Evolutionary conservation across 257 asterid genomes (phyloP).

Genomic region (Scutellaria barbata): DNA sequence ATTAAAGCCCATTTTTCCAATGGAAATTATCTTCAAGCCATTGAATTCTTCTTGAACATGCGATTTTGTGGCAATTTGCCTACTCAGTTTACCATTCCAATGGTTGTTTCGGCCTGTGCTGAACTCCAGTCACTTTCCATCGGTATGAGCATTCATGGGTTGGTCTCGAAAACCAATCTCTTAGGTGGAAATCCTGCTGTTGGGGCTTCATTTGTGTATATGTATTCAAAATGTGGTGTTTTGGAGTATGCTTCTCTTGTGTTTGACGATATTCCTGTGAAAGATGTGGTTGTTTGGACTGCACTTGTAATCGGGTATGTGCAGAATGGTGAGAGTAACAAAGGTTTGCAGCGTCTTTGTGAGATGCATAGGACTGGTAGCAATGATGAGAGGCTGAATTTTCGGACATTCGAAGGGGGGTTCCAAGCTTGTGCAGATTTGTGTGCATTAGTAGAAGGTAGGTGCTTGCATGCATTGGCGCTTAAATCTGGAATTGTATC

Average conservation of each 20-base stretch:
- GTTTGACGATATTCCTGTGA: constrained; percentile 69
- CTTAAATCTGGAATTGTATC: constrained; percentile 57
- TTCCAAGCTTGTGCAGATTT: constrained; percentile 82
- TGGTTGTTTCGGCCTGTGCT: constrained; percentile 76
- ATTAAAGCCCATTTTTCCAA: constrained; percentile 75
- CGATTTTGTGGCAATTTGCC: constrained; percentile 45
- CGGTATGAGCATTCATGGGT: constrained; percentile 63
- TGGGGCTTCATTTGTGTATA: constrained; percentile 74
- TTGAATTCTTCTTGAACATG: constrained; percentile 58
- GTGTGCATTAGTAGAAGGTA: constrained; percentile 61
- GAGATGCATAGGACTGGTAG: constrained; percentile 65
- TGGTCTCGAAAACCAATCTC: constrained; percentile 61
- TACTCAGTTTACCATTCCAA: constrained; percentile 63
- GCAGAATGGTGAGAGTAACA: constrained; percentile 67
- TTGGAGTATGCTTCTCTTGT: constrained; percentile 51
- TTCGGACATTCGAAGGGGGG: constrained; percentile 76
- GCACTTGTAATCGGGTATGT: constrained; percentile 73
- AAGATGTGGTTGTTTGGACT: constrained; percentile 85
- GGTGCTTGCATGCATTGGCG: constrained; percentile 69
- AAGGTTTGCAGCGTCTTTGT: constrained; percentile 58
- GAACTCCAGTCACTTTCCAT: constrained; percentile 54
- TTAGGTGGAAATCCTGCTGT: constrained; percentile 56
- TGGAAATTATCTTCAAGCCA: constrained; percentile 48
- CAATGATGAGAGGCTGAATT: constrained; percentile 59
- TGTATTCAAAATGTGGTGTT: constrained; percentile 72